A percentile compares a stretch with the other conserved stretches of the same genome.
Evolutionary conservation across 2,329 filamentous ascomycete genomes (phyloP).

Genomic region (Colletotrichum higginsianum): DNA sequence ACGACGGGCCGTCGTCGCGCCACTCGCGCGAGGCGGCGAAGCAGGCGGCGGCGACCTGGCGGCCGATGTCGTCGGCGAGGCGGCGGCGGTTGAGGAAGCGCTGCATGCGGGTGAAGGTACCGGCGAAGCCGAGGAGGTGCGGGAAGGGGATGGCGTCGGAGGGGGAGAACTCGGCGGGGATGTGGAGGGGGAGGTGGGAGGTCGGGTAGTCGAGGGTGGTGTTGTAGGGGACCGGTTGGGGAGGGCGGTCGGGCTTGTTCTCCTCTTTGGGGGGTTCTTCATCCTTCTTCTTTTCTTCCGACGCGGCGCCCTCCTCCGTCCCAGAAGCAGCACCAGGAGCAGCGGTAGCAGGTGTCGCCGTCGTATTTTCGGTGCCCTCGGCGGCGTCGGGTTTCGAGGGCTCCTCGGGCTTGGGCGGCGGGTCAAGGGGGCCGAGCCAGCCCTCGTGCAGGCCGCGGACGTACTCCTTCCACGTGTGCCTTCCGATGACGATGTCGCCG

Average conservation of each 20-base stretch:
- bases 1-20: constrained; percentile 51
- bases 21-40: constrained; percentile 72
- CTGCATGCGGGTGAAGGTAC: constrained; percentile 88
- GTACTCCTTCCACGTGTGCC: constrained; percentile 98
- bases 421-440: constrained; percentile 88
- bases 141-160: constrained; percentile 83
- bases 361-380: constrained; percentile 43
- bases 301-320: not conserved
- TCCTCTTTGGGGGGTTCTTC: constrained; percentile 62
- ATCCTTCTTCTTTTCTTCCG: constrained; percentile 47
- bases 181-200: constrained; percentile 73
- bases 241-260: constrained; percentile 70
- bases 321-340: not conserved
- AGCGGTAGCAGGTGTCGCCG: constrained; percentile 43
- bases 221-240: constrained; percentile 82
- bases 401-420: constrained; percentile 62
- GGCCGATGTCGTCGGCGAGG: constrained; percentile 90
- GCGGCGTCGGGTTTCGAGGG: constrained; percentile 44
- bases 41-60: constrained; percentile 88
- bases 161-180: constrained; percentile 81
- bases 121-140: constrained; percentile 92
- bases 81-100: constrained; percentile 89
- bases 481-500: constrained; percentile 90
- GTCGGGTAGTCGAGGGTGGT: constrained; percentile 78
- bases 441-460: constrained; percentile 93